Evolutionary conservation across 208 protist genomes (phyloP).

Genomic region (Zelonia costaricensis): DNA sequence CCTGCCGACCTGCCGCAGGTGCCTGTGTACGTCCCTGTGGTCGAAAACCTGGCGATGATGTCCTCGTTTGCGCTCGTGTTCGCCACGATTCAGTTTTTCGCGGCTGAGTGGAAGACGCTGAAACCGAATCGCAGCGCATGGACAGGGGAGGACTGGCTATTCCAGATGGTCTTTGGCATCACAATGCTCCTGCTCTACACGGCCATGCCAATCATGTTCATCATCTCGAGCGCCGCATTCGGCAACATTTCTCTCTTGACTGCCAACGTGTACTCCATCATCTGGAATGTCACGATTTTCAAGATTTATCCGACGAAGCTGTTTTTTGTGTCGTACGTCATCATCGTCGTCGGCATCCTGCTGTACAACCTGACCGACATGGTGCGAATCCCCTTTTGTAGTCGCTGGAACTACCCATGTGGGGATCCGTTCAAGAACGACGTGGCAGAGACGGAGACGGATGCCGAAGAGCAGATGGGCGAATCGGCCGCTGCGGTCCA

Average conservation of each 20-base stretch:
- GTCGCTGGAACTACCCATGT: conserved; percentile 66
- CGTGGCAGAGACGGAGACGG: not conserved
- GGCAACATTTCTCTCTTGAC: conserved; percentile 82
- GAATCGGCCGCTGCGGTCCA: not conserved
- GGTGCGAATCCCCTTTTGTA: conserved; percentile 42
- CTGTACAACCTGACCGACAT: conserved; percentile 78
- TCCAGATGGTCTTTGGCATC: conserved; percentile 81
- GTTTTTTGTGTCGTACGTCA: conserved; percentile 73
- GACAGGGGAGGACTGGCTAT: conserved; percentile 66
- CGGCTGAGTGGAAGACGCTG: conserved; percentile 70
- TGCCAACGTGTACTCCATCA: conserved; percentile 74
- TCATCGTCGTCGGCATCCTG: conserved; percentile 69
- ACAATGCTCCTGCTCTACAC: conserved; percentile 87
- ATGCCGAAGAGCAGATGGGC: not conserved
- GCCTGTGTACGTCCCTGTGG: conserved; percentile 64
- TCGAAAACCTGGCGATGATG: conserved; percentile 82
- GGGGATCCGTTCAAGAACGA: conserved; percentile 33
- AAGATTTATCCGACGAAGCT: conserved; percentile 65
- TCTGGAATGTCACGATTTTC: conserved; percentile 86
- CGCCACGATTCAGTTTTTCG: conserved; percentile 81
- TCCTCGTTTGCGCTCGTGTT: conserved; percentile 69
- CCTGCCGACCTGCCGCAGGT: conserved; percentile 35
- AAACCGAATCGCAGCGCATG: conserved; percentile 40
- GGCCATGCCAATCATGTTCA: conserved; percentile 66
- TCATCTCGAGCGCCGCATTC: conserved; percentile 77